These are phyloP conservation scores for Fraxinus excelsior DNA, from an alignment of 257 asterid species.

Conservation along the genomic window DNA sequence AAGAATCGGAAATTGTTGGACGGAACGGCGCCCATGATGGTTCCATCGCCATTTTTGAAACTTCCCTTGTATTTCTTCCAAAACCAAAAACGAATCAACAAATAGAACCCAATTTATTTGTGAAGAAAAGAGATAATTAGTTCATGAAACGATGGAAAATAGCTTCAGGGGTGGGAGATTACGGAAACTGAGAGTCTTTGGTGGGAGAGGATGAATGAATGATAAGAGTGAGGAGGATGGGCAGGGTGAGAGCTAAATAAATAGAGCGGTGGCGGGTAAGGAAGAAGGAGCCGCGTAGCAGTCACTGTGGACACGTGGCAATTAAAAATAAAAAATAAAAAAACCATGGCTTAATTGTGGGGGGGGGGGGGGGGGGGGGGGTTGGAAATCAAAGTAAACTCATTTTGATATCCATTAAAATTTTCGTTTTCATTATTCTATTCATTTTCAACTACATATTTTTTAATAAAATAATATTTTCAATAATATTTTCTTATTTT, in stretches of 20 bases:
- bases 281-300: conserved; percentile 16
- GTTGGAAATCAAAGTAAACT: no score
- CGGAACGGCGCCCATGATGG: conserved; percentile 55
- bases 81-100: neutral
- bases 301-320: conserved; percentile 77
- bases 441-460: no score
- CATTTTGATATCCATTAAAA: no score
- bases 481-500: no score
- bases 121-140: no score
- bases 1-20: conserved; percentile 54
- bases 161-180: no score
- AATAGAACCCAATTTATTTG: neutral
- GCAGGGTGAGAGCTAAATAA: conserved; percentile 23
- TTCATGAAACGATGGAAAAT: no score
- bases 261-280: conserved; percentile 48
- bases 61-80: neutral
- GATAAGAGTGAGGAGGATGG: conserved; percentile 5
- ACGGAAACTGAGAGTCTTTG: neutral
- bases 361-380: no score
- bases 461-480: no score
- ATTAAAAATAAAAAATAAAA: conserved; percentile 27
- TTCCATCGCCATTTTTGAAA: conserved; percentile 50
- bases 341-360: conserved; percentile 19
- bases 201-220: neutral
- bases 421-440: no score